phyloP scores from a whole-genome alignment of 202 grass and related monocot genomes.

The Alloteropsis angusta region DNA sequence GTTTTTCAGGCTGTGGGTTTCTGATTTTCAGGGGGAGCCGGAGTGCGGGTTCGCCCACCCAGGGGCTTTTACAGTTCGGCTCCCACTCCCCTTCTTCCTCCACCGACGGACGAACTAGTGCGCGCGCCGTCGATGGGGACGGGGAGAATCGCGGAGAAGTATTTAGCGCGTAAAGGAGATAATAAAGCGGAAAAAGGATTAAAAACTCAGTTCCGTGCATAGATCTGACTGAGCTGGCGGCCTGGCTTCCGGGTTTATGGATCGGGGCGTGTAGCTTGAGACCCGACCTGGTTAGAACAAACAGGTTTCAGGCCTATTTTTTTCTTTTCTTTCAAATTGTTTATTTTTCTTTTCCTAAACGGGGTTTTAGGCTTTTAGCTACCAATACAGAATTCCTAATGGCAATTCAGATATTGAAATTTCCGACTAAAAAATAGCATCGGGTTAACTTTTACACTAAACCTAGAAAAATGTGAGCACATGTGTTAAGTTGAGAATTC shows the following conservation, averaged over 20 bases:
- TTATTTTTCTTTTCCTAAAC: too few relatives aligned
- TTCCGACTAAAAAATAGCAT: too few relatives aligned
- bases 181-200: background rate
- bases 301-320: too few relatives aligned
- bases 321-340: too few relatives aligned
- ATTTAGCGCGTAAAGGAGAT: background rate
- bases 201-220: background rate
- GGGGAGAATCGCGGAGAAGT: background rate
- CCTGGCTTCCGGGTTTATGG: background rate
- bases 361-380: too few relatives aligned
- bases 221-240: background rate
- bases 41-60: conserved; percentile 19
- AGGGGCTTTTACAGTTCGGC: background rate
- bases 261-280: background rate
- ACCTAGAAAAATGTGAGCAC: too few relatives aligned
- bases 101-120: conserved; percentile 15
- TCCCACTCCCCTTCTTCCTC: background rate
- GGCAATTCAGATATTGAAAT: too few relatives aligned
- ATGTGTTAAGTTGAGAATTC: too few relatives aligned
- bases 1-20: background rate
- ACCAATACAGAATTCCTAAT: too few relatives aligned
- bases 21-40: background rate
- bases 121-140: background rate
- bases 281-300: background rate
- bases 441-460: too few relatives aligned